Conservation (phyloP, 1,139 yeast species). For the Magnusiomyces fungicola region DNA sequence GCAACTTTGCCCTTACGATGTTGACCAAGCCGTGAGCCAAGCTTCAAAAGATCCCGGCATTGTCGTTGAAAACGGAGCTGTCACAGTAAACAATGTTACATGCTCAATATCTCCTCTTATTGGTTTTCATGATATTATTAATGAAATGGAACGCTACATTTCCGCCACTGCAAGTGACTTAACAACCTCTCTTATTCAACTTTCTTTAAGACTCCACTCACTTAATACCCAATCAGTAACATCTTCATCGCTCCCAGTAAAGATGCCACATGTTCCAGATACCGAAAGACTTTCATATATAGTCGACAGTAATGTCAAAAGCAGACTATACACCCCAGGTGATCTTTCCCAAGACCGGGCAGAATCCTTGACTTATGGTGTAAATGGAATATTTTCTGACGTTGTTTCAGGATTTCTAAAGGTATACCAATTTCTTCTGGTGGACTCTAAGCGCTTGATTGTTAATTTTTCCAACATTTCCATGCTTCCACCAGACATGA, state of each 20-base stretch:
- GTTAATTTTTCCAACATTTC: constrained; percentile 16
- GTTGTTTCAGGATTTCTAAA: constrained; percentile 37
- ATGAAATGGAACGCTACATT: constrained; percentile 1
- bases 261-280: background rate
- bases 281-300: background rate
- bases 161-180: constrained; percentile 10
- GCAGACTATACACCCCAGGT: constrained; percentile 32
- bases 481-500: background rate
- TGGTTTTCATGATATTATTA: background rate
- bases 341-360: constrained; percentile 26
- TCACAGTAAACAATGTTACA: background rate
- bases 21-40: background rate
- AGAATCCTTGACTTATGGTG: constrained; percentile 20
- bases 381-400: constrained; percentile 17
- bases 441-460: constrained; percentile 38
- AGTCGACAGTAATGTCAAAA: constrained; percentile 16
- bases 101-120: background rate
- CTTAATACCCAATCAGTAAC: constrained; percentile 2
- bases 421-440: constrained; percentile 39
- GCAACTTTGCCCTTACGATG: constrained; percentile 56
- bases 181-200: constrained; percentile 30
- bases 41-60: background rate
- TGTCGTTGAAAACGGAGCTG: background rate
- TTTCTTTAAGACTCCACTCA: constrained; percentile 10
- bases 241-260: background rate